phyloP scores from a whole-genome alignment of 768 basidiomycete genomes.

The Trametes maxima region DNA sequence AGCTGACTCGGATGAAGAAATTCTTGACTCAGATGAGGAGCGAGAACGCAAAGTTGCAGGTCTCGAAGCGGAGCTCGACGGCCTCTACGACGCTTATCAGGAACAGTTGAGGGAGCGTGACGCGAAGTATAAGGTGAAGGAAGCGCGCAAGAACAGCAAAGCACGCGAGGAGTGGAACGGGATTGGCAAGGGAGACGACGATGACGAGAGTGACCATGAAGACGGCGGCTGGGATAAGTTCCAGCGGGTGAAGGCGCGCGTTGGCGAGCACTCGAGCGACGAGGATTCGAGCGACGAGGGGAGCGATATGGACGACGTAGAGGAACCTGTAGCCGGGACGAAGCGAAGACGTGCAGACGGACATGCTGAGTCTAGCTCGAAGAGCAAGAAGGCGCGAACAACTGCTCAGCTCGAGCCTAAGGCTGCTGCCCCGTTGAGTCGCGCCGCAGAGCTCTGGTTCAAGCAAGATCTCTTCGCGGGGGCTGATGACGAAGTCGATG shows the following conservation, averaged over 20 bases:
- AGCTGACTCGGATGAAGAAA: conserved; percentile 42
- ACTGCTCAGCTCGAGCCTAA: conserved; percentile 48
- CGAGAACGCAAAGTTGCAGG: conserved; percentile 55
- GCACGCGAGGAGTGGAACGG: conserved; percentile 85
- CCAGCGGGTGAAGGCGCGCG: conserved; percentile 54
- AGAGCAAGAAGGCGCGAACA: conserved; percentile 55
- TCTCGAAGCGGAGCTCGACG: conserved; percentile 88
- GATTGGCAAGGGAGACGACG: conserved; percentile 50
- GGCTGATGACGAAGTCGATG: conserved; percentile 47
- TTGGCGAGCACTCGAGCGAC: conserved; percentile 43
- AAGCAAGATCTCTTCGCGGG: conserved; percentile 88
- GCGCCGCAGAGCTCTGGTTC: conserved; percentile 89
- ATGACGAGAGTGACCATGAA: conserved; percentile 41
- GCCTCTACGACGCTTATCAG: conserved; percentile 85
- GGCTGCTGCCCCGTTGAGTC: conserved; percentile 41
- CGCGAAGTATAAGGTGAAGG: conserved; percentile 82
- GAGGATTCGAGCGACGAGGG: conserved; percentile 54
- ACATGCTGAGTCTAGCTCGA: conserved; percentile 22
- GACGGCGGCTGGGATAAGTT: conserved; percentile 75
- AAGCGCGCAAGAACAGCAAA: conserved; percentile 71
- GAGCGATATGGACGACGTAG: conserved; percentile 47
- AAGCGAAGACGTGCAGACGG: conserved; percentile 46
- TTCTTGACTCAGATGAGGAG: conserved; percentile 70
- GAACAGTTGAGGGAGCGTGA: conserved; percentile 80
- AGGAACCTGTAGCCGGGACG: conserved; percentile 33